Evolutionary conservation across 2,329 filamentous ascomycete genomes (phyloP).

Genomic region (Neonectria coccinea): DNA sequence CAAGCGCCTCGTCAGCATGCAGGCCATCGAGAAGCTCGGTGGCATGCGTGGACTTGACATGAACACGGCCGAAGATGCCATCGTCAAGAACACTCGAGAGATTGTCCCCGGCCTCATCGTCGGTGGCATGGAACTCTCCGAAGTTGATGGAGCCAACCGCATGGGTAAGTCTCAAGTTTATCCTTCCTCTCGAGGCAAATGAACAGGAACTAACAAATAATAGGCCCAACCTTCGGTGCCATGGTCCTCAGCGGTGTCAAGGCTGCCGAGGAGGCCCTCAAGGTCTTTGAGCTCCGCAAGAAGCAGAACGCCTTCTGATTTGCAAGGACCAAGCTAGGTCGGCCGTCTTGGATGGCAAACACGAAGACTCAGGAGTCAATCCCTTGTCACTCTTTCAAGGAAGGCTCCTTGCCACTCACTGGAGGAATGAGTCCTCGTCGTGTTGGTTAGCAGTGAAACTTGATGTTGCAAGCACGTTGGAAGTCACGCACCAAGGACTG

Average conservation of each 20-base stretch:
- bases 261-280: constrained; percentile 87
- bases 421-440: not conserved
- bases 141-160: constrained; percentile 90
- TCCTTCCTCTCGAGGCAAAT: not conserved
- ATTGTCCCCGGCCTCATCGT: constrained; percentile 89
- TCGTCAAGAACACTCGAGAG: constrained; percentile 91
- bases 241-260: constrained; percentile 91
- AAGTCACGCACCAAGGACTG: not conserved
- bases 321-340: not conserved
- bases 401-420: constrained; percentile 34
- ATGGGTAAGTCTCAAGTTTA: constrained; percentile 70
- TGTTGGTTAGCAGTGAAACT: not conserved
- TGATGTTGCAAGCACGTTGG: not conserved
- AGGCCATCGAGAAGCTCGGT: constrained; percentile 82
- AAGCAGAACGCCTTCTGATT: constrained; percentile 75
- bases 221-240: constrained; percentile 82
- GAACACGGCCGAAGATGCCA: constrained; percentile 90
- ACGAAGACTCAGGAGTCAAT: constrained; percentile 5
- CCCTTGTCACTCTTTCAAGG: constrained; percentile 33
- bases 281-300: constrained; percentile 81
- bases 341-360: not conserved
- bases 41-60: constrained; percentile 96
- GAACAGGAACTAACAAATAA: not conserved
- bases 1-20: constrained; percentile 92
- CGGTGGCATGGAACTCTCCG: constrained; percentile 94